Conservation (phyloP, 257 asterid genomes). For the Handroanthus guayacan region DNA sequence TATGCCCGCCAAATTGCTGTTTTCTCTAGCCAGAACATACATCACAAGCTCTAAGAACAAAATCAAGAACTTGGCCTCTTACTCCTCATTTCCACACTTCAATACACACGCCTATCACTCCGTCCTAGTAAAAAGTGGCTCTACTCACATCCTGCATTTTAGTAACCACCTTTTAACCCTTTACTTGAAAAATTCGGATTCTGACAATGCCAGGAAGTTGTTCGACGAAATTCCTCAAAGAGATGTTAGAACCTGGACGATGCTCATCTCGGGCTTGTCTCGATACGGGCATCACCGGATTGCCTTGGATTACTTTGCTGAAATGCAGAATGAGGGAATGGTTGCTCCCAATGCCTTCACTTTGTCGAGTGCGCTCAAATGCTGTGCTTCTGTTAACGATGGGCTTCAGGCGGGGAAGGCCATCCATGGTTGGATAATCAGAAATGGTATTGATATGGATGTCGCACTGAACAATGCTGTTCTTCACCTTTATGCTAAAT, state of each 20-base stretch:
- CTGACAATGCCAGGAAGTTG: constrained; percentile 53
- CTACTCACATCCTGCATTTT: constrained; percentile 33
- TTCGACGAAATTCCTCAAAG: constrained; percentile 72
- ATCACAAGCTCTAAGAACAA: neutral
- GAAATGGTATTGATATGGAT: constrained; percentile 52
- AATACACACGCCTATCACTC: constrained; percentile 49
- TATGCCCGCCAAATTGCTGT: constrained; percentile 11
- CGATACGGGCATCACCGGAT: constrained; percentile 46
- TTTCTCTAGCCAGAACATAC: neutral
- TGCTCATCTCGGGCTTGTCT: constrained; percentile 64
- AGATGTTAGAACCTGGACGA: constrained; percentile 82
- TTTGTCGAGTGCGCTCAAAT: constrained; percentile 67
- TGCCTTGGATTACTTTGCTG: constrained; percentile 56
- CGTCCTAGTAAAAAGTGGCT: constrained; percentile 54
- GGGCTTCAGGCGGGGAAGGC: constrained; percentile 63
- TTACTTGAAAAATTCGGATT: constrained; percentile 44
- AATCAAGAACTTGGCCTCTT: constrained; percentile 3
- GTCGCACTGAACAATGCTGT: constrained; percentile 63
- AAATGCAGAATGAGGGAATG: constrained; percentile 58
- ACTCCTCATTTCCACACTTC: constrained; percentile 37
- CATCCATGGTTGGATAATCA: constrained; percentile 66
- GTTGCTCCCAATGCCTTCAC: constrained; percentile 73
- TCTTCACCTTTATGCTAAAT: constrained; percentile 76
- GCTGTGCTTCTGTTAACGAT: constrained; percentile 46
- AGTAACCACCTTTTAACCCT: constrained; percentile 52